Evolutionary conservation across 2,329 filamentous ascomycete species (phyloP).

Genomic region (Sphaerulina populicola): DNA sequence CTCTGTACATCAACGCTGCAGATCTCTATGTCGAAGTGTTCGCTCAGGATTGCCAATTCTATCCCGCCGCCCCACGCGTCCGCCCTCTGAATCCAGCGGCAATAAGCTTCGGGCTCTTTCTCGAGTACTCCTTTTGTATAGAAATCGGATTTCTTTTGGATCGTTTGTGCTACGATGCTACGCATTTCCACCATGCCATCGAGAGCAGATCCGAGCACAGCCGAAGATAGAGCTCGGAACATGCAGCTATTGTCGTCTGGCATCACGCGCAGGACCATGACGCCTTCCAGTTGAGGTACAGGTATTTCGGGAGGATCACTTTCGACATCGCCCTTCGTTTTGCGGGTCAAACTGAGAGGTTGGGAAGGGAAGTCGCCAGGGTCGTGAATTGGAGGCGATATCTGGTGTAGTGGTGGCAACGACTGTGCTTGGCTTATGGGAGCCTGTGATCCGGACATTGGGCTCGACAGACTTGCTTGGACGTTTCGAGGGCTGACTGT

Average conservation of each 20-base stretch:
- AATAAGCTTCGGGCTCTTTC: conserved; percentile 62
- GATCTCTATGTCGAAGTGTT: conserved; percentile 79
- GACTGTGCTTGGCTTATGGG: conserved; percentile 19
- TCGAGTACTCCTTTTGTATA: conserved; percentile 75
- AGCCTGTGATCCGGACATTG: conserved; percentile 24
- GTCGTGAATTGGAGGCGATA: conserved; percentile 24
- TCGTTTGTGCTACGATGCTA: conserved; percentile 67
- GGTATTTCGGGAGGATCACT: conserved; percentile 55
- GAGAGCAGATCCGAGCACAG: conserved; percentile 57
- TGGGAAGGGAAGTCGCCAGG: conserved; percentile 24
- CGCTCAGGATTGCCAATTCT: conserved; percentile 74
- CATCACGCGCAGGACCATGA: conserved; percentile 77
- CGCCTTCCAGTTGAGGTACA: conserved; percentile 49
- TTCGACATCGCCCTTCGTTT: conserved; percentile 40
- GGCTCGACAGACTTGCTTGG: conserved; percentile 30
- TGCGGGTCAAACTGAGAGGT: conserved; percentile 35
- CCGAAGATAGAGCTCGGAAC: conserved; percentile 79
- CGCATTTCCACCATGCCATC: conserved; percentile 65
- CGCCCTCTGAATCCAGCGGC: conserved; percentile 67
- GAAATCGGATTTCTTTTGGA: conserved; percentile 61
- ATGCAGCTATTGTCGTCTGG: conserved; percentile 93
- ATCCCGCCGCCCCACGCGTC: conserved; percentile 89
- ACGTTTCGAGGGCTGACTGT: conserved; percentile 49
- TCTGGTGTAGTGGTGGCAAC: conserved; percentile 21
- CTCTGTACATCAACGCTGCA: conserved; percentile 73